phyloP scores from a whole-genome alignment of 2,329 filamentous ascomycete genomes.

The Sclerotinia glacialis region DNA sequence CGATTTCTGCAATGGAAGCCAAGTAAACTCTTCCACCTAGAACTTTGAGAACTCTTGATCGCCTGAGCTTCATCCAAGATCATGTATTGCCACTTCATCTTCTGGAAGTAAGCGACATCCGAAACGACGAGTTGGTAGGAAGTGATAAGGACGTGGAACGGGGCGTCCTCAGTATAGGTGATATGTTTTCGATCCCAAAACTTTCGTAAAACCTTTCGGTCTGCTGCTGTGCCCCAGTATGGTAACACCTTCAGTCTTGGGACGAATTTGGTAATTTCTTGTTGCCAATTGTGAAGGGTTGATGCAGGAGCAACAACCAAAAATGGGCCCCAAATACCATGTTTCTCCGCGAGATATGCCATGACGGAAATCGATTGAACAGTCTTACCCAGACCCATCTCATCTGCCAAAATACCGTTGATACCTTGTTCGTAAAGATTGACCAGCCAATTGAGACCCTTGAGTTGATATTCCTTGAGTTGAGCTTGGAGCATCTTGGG shows the following conservation, averaged over 20 bases:
- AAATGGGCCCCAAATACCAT: conserved; percentile 98
- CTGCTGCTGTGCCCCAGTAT: conserved; percentile 93
- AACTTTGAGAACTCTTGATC: conserved; percentile 96
- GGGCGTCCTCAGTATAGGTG: conserved; percentile 87
- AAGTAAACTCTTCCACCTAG: conserved; percentile 92
- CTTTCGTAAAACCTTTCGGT: conserved; percentile 93
- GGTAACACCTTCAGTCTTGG: conserved; percentile 92
- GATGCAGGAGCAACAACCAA: conserved; percentile 94
- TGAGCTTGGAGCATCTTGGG: conserved; percentile 90
- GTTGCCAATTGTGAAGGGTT: conserved; percentile 98
- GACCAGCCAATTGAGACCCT: conserved; percentile 98
- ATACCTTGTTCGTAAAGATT: conserved; percentile 99
- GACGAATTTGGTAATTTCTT: conserved; percentile 94
- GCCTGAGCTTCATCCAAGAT: conserved; percentile 97
- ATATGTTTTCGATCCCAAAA: conserved; percentile 99
- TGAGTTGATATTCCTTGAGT: conserved; percentile 97
- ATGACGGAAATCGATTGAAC: conserved; percentile 99
- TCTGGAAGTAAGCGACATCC: conserved; percentile 96
- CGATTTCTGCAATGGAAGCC: conserved; percentile 95
- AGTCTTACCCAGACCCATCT: conserved; percentile 99
- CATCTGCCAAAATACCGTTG: conserved; percentile 97
- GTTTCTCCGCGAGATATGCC: conserved; percentile 94
- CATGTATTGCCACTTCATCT: conserved; percentile 99
- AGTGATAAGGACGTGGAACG: conserved; percentile 94
- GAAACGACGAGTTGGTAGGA: conserved; percentile 97